These are phyloP conservation scores for Saturnispora ahearnii DNA, from an alignment of 805 yeast species.

Conservation along the genomic window DNA sequence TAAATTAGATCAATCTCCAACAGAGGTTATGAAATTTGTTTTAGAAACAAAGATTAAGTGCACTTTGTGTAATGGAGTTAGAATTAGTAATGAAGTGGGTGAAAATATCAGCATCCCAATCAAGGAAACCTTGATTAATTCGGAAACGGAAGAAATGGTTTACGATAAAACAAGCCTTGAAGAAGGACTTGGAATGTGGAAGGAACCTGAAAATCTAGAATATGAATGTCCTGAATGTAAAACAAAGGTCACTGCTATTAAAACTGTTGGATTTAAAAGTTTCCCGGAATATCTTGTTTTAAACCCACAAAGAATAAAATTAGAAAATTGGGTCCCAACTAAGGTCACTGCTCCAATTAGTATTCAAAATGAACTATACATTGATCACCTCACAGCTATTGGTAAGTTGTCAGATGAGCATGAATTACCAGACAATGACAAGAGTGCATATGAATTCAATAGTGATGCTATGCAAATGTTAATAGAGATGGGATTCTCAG, in stretches of 20 bases:
- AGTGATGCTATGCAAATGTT: slow-evolving; percentile 45
- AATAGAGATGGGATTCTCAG: slow-evolving; percentile 81
- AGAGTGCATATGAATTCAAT: slow-evolving; percentile 43
- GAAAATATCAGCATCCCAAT: slow-evolving; percentile 62
- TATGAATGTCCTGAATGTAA: slow-evolving; percentile 54
- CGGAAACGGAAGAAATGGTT: slow-evolving; percentile 36
- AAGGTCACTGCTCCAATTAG: slow-evolving; percentile 68
- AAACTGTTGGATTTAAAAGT: slow-evolving; percentile 42
- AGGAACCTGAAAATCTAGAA: slow-evolving; percentile 48
- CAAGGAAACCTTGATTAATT: slow-evolving; percentile 30
- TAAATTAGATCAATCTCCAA: slow-evolving; percentile 32
- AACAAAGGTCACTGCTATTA: slow-evolving; percentile 28
- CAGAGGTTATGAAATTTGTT: slow-evolving; percentile 53
- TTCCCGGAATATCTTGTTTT: slow-evolving; percentile 66
- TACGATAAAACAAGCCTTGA: slow-evolving; percentile 43
- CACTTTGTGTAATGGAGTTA: slow-evolving; percentile 49
- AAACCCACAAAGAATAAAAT: slow-evolving; percentile 68
- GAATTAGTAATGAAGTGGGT: slow-evolving; percentile 43
- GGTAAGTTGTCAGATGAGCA: slow-evolving; percentile 36
- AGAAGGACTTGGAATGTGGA: slow-evolving; percentile 39
- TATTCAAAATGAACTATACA: slow-evolving; percentile 34
- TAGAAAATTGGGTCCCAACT: slow-evolving; percentile 85
- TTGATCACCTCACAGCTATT: slow-evolving; percentile 34
- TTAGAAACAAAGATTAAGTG: slow-evolving; percentile 57
- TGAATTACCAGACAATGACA: slow-evolving; percentile 27